A percentile compares a stretch with the other conserved stretches of the same genome.
phyloP scores from a whole-genome alignment of 805 yeast species.

The Kodamaea leandrae region DNA sequence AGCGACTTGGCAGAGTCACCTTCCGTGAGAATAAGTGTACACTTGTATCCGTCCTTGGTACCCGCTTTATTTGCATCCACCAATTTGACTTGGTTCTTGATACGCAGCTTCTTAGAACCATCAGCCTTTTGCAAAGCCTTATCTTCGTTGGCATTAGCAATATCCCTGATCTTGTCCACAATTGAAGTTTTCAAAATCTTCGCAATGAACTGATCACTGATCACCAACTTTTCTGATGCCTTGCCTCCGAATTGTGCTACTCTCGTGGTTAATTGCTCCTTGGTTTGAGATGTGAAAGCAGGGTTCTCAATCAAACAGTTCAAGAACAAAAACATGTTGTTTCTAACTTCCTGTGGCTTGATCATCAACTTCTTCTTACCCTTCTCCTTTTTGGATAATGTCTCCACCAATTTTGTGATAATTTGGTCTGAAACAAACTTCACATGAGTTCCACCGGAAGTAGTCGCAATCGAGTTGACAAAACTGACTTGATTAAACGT shows the following conservation, averaged over 20 bases:
- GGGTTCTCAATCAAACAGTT: slow-evolving; percentile 95
- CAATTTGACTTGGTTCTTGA: slow-evolving; percentile 84
- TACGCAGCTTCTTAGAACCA: slow-evolving; percentile 78
- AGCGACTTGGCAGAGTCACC: slow-evolving; percentile 94
- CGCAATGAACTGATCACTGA: slow-evolving; percentile 74
- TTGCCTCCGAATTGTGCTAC: slow-evolving; percentile 85
- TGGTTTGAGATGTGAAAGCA: slow-evolving; percentile 95
- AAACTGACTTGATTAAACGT: slow-evolving; percentile 91
- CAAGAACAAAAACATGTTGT: slow-evolving; percentile 84
- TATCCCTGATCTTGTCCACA: slow-evolving; percentile 72
- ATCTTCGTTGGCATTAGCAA: slow-evolving; percentile 86
- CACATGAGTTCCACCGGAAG: slow-evolving; percentile 95
- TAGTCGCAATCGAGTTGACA: slow-evolving; percentile 96
- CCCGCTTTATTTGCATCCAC: slow-evolving; percentile 98
- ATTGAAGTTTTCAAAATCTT: slow-evolving; percentile 64
- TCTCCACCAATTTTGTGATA: slow-evolving; percentile 70
- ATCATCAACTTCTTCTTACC: slow-evolving; percentile 65
- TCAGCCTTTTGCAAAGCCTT: slow-evolving; percentile 84
- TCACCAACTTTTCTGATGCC: slow-evolving; percentile 49
- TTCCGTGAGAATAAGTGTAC: slow-evolving; percentile 91
- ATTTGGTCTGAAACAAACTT: slow-evolving; percentile 83
- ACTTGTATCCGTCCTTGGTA: slow-evolving; percentile 84
- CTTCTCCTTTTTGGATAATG: slow-evolving; percentile 60
- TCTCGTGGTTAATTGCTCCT: slow-evolving; percentile 91
- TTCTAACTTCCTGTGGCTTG: slow-evolving; percentile 84